A percentile compares a stretch with the other conserved stretches of the same genome.
Conservation (phyloP, 176 grass and related monocot species). For the Guadua angustifolia region DNA sequence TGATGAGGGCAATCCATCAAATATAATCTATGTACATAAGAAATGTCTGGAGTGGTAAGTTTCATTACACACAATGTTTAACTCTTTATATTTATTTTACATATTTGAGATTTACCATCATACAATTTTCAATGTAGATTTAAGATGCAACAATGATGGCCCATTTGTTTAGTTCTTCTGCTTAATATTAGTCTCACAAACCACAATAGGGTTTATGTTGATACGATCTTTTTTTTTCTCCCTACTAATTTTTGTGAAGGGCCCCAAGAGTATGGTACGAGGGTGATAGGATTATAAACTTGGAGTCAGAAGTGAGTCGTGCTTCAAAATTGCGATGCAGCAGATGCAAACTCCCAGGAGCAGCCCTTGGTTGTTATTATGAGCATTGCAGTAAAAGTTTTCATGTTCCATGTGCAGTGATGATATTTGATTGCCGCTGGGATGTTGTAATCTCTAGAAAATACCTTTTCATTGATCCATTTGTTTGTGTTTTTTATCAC, state of each 20-base stretch:
- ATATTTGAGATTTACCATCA: constrained; percentile 6
- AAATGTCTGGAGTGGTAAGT: constrained; percentile 68
- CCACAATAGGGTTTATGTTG: neutral
- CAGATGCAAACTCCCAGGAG: constrained; percentile 60
- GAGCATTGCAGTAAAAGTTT: constrained; percentile 31
- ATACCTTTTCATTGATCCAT: neutral
- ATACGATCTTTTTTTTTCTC: neutral
- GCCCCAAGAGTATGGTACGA: constrained; percentile 48
- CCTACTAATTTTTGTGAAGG: constrained; percentile 50
- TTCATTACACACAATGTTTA: neutral
- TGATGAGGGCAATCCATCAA: constrained; percentile 31
- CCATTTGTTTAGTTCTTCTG: neutral
- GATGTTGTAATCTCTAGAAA: constrained; percentile 58
- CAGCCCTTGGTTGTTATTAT: constrained; percentile 59
- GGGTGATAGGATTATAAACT: constrained; percentile 48
- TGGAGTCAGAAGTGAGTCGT: constrained; percentile 67
- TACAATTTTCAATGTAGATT: neutral
- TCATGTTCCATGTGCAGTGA: constrained; percentile 59
- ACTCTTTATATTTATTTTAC: constrained; percentile 21
- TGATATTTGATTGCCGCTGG: constrained; percentile 58
- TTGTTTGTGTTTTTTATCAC: neutral
- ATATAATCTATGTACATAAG: constrained; percentile 57
- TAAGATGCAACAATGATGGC: neutral
- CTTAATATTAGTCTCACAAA: neutral
- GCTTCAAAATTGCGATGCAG: constrained; percentile 49